A percentile compares a stretch with the other conserved stretches of the same genome.
Evolutionary conservation across 306 rosid genomes (phyloP).

Genomic region (Rubus parviflorus): DNA sequence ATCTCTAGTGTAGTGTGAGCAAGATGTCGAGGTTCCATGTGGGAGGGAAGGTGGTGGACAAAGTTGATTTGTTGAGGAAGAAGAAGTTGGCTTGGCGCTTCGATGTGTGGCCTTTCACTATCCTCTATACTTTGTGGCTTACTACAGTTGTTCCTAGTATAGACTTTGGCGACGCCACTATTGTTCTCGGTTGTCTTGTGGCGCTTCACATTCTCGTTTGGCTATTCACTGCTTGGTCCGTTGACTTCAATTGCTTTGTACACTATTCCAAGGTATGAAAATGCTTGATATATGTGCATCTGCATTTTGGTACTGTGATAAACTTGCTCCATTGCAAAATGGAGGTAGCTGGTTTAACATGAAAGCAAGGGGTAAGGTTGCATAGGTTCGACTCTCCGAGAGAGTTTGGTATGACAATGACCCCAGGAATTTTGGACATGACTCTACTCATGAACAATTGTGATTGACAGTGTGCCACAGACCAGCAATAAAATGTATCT

Average conservation of each 20-base stretch:
- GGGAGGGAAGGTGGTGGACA: conserved; percentile 91
- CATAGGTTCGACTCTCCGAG: background rate
- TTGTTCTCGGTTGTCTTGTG: conserved; percentile 63
- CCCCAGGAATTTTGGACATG: background rate
- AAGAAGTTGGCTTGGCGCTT: conserved; percentile 71
- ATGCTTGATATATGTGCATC: background rate
- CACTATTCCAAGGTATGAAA: conserved; percentile 62
- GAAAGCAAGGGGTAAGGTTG: no score
- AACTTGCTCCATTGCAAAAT: background rate
- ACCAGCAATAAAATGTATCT: background rate
- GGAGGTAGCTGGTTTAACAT: no score
- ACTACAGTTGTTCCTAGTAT: conserved; percentile 60
- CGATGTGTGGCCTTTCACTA: conserved; percentile 73
- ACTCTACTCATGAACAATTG: background rate
- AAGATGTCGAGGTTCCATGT: conserved; percentile 76
- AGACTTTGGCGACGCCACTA: conserved; percentile 67
- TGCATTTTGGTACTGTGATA: no score
- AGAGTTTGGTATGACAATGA: background rate
- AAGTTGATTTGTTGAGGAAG: conserved; percentile 74
- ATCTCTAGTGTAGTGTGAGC: background rate
- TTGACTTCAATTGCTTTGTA: conserved; percentile 84
- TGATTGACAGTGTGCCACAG: background rate
- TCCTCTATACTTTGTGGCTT: conserved; percentile 57
- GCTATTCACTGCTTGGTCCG: conserved; percentile 94
- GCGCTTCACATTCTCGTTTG: conserved; percentile 72